Base-by-base conservation (phyloP, 2,329 filamentous ascomycete genomes). In the Fusarium irregulare region DNA sequence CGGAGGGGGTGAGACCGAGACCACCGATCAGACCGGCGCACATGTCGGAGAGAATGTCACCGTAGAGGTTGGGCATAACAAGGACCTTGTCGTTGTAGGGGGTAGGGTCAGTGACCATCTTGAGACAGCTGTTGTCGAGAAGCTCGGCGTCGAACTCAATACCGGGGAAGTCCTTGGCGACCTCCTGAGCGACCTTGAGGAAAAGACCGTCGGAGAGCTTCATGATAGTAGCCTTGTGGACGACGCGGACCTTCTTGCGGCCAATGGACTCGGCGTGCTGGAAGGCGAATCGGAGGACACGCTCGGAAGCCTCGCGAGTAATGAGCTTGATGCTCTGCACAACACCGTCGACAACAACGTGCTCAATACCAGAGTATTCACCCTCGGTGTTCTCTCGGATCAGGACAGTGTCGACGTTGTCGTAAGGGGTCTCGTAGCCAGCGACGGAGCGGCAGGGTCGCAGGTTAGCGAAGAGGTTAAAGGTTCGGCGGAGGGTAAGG, bases 171-270 rank as follows among this genome's bases (percentile, higher is more conserved):
- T 98, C 94, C 89, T 97, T 97, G 82, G 93, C 88, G 74, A 99
- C 89, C 68, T 96, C 89, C 75, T 90, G 86, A 76, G 92, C 96
- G 69, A 92, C 93, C 83, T 88, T 92, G 76, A 99, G 89, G 91
- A 99, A 99, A 68, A 99, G 93, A 85, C 96, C 96, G 82, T 99
- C 96, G 80, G 92, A 95, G 93, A 98, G 97, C 91, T 99, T 99
- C 96, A 99, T 99, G 86, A 99, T 99, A 80, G 96, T 98, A 82
- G 96, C 96, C 90, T 99, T 99, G 92, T 99, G 96, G 71, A 98
- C 94, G 65, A 94, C 95, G 79, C 94, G 93, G 78, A 98, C 95
- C 92, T 98, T 98, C 81, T 90, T 94, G 87, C 93, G 93, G 84
- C 94, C 94, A 79, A 98, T 92, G 76, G 93, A 89, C 83, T 96